A percentile compares a stretch with the other conserved stretches of the same genome.
phyloP scores from a whole-genome alignment of 164 flowering plant genomes.

The Akebia trifoliata region DNA sequence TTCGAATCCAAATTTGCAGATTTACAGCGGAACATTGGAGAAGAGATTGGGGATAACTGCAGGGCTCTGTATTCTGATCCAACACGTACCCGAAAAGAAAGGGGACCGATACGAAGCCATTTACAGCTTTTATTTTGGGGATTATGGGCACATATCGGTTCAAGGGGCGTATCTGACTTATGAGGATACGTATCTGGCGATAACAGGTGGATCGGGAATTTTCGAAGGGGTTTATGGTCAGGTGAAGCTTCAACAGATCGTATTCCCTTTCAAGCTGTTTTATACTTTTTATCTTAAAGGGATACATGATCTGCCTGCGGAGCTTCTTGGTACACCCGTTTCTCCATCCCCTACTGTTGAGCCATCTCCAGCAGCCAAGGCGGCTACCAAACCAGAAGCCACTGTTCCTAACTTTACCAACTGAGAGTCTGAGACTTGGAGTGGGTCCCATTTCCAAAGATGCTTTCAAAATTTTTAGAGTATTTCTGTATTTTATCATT shows the following conservation, averaged over 20 bases:
- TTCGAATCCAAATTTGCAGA: no score
- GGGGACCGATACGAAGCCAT: constrained; percentile 72
- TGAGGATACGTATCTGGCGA: constrained; percentile 52
- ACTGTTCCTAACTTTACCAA: constrained; percentile 39
- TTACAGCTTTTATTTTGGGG: constrained; percentile 73
- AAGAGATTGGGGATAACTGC: constrained; percentile 58
- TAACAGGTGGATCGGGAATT: constrained; percentile 69
- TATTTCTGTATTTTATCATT: no score
- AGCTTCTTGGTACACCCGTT: constrained; percentile 41
- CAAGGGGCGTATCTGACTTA: constrained; percentile 66
- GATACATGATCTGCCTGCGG: constrained; percentile 46
- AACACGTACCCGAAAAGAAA: constrained; percentile 50
- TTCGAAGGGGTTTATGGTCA: constrained; percentile 60
- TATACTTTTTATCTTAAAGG: constrained; percentile 64
- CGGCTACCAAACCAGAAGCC: constrained; percentile 41
- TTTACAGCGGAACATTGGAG: constrained; percentile 55
- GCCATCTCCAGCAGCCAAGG: constrained; percentile 65
- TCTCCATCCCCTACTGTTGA: constrained; percentile 44
- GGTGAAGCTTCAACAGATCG: constrained; percentile 54
- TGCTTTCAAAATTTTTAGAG: no score
- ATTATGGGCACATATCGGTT: constrained; percentile 64
- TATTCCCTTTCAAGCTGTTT: constrained; percentile 64
- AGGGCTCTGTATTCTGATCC: constrained; percentile 53
- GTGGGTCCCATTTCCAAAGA: no score
- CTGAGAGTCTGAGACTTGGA: constrained; percentile 17